Evolutionary conservation across 768 basidiomycete species (phyloP).

Genomic region (Phaeotremella skinneri): DNA sequence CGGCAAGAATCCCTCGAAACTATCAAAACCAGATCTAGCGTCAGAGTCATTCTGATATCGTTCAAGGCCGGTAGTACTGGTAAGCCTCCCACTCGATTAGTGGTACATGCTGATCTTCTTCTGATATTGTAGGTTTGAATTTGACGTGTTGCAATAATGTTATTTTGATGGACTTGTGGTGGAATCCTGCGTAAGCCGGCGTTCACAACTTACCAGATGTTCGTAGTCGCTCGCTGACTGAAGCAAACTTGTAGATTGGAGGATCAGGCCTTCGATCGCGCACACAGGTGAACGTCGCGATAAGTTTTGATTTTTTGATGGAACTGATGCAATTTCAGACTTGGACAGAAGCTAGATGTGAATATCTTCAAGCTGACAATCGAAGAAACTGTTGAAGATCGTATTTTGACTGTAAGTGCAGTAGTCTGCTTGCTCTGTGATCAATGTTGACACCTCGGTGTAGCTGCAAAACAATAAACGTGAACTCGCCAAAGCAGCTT

Average conservation of each 20-base stretch:
- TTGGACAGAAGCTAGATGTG: constrained; percentile 82
- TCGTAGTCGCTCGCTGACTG: neutral
- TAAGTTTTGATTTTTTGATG: neutral
- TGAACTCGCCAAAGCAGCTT: constrained; percentile 72
- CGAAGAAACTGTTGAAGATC: constrained; percentile 79
- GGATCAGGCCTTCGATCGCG: constrained; percentile 92
- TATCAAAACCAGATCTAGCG: constrained; percentile 63
- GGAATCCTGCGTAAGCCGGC: constrained; percentile 52
- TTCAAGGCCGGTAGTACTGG: constrained; percentile 96
- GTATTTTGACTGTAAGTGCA: constrained; percentile 65
- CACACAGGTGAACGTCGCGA: constrained; percentile 61
- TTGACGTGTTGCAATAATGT: constrained; percentile 86
- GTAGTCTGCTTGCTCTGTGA: neutral
- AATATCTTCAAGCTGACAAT: constrained; percentile 71
- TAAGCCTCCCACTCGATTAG: too few species aligned
- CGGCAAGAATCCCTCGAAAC: constrained; percentile 71
- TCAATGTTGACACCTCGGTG: constrained; percentile 17
- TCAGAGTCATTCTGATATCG: constrained; percentile 82
- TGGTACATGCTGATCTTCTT: too few species aligned
- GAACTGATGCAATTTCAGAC: constrained; percentile 44
- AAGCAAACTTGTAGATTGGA: constrained; percentile 55
- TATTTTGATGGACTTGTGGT: constrained; percentile 90
- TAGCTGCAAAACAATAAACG: constrained; percentile 92
- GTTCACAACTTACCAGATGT: constrained; percentile 24
- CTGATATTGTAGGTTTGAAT: neutral